These are phyloP conservation scores for Raffaelea ambrosiae DNA, from an alignment of 2,329 filamentous ascomycete genomes.

Conservation along the genomic window DNA sequence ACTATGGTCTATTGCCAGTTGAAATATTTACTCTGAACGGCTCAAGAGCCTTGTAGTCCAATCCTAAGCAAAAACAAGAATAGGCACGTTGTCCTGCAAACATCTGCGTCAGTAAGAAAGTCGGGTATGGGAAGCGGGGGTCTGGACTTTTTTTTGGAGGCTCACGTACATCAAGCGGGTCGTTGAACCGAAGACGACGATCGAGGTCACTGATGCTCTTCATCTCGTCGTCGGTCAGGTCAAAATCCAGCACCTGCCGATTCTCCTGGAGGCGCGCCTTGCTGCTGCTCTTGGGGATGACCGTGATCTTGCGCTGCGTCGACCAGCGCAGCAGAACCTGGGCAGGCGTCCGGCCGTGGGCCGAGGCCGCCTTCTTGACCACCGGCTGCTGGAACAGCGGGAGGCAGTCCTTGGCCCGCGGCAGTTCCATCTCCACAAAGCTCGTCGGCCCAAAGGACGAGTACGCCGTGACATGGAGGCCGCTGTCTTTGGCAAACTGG, in stretches of 20 bases:
- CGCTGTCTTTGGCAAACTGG: conserved; percentile 58
- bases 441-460: conserved; percentile 73
- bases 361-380: conserved; percentile 57
- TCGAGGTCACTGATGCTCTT: conserved; percentile 46
- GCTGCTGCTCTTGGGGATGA: conserved; percentile 64
- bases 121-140: too few species aligned
- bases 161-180: conserved; percentile 34
- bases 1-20: too few species aligned
- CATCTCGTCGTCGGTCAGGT: conserved; percentile 45
- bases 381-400: conserved; percentile 60
- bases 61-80: too few species aligned
- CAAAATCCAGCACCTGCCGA: conserved; percentile 46
- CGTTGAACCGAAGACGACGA: conserved; percentile 50
- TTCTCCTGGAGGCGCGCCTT: conserved; percentile 41
- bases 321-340: conserved; percentile 84
- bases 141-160: too few species aligned
- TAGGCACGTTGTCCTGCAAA: too few species aligned
- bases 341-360: conserved; percentile 63
- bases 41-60: too few species aligned
- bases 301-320: conserved; percentile 70
- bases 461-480: conserved; percentile 72
- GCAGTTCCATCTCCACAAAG: conserved; percentile 70
- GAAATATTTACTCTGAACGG: too few species aligned
- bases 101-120: too few species aligned
- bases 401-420: conserved; percentile 47